These are phyloP conservation scores for Abrus pulchellus DNA, from an alignment of 306 rosid genomes.

Conservation along the genomic window DNA sequence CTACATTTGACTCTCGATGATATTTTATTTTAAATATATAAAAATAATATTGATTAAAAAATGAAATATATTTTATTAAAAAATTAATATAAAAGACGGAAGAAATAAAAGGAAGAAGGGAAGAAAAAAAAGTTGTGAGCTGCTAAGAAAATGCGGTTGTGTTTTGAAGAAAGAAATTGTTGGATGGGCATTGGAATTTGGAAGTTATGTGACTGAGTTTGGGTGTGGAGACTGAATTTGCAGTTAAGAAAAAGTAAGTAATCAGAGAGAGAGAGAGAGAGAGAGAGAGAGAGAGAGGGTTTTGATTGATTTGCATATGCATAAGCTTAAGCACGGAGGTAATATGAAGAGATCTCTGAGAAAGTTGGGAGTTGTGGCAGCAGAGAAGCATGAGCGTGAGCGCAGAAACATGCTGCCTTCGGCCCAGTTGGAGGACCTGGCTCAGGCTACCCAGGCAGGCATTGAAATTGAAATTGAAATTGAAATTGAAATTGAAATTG, in stretches of 20 bases:
- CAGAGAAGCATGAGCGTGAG: slow-evolving; percentile 64
- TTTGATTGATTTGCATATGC: slow-evolving; percentile 28
- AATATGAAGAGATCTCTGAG: slow-evolving; percentile 70
- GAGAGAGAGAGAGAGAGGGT: neutral
- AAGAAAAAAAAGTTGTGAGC: slow-evolving; percentile 4
- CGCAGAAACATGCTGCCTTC: slow-evolving; percentile 55
- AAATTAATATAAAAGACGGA: neutral
- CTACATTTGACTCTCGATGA: neutral
- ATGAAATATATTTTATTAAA: too few relatives aligned
- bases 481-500: neutral
- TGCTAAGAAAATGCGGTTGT: neutral
- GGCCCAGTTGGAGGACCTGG: slow-evolving; percentile 75
- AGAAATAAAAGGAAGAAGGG: neutral
- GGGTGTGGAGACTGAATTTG: neutral
- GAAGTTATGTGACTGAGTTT: neutral
- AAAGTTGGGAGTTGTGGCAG: slow-evolving; percentile 70
- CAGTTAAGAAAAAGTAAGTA: neutral
- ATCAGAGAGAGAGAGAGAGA: neutral
- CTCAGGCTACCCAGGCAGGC: slow-evolving; percentile 71
- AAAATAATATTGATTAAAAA: neutral
- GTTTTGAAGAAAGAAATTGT: neutral
- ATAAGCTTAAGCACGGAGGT: neutral
- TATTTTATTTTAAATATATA: neutral
- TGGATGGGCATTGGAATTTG: neutral
- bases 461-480: neutral